Base-by-base conservation (phyloP, 2,329 filamentous ascomycete species). In the Trichoderma aggressivum region DNA sequence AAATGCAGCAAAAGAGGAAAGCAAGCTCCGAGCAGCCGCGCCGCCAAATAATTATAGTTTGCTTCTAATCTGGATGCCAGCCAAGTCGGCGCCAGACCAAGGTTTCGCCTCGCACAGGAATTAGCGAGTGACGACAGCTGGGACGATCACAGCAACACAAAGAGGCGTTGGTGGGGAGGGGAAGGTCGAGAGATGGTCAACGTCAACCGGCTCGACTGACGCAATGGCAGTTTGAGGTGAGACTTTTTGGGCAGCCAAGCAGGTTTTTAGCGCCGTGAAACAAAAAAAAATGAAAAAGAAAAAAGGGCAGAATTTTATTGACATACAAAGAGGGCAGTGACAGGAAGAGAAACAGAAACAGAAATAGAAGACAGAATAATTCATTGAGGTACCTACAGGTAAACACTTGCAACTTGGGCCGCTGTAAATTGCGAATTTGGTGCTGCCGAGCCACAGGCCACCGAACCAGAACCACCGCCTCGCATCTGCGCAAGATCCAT, bases 91-190 rank as follows among this genome's bases (percentile, higher is more conserved):
- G 65, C 56, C 53, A 50, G 56, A 39, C 65, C 65, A 68, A 68
- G 65, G 65, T 59, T 68, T 68, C 65, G 56, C 65, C 65, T 68
- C 65, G 55, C 55, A 61, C 65, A 39, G 7, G 26, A 66, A n/a
- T 58, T 53, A 53, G 65, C 65, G 39, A 68, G 65, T 68, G 65
- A 68, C 65, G 65, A 68, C 65, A 58, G 53, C 36, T 43, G 28
- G 55, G 65, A 60, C 65, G 65, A 68, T 67, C 53, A 47, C 26
- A 50, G 56, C 43, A 60, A 56, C 28, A 61, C 28, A 59, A 59
- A 28, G 64, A 68, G 65, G 65, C 65, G 65, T 68, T n/a, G 65
- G 65, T 60, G 65, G 65, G 65, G 65, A 60, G 56, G 65, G 64
- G 56, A 30, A 34, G 28, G 55, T 30, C 26, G 55, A 68, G 56